Percentiles rank a stretch among this genome's conserved stretches.
Conservation (phyloP, 495 filamentous ascomycete genomes). For the Podospora comata region DNA sequence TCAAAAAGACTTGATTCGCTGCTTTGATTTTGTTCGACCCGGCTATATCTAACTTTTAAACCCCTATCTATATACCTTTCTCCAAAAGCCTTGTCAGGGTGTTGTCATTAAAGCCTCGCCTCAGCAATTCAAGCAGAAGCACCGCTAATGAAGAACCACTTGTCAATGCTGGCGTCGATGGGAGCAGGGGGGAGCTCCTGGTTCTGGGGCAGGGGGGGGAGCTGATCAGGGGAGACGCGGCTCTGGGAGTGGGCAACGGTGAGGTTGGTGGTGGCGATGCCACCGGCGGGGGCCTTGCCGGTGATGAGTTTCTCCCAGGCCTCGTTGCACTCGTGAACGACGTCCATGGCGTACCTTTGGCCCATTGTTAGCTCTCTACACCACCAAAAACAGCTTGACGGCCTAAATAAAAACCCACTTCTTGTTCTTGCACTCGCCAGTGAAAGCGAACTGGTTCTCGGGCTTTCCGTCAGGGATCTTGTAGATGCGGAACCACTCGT, state of each 20-base stretch:
- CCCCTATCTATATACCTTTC: not conserved
- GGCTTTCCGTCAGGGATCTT: slow-evolving; percentile 99
- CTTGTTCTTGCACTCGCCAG: slow-evolving; percentile 99
- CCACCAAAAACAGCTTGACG: too few species aligned
- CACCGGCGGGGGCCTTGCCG: slow-evolving; percentile 74
- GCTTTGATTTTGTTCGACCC: not conserved
- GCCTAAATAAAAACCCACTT: slow-evolving; percentile 52
- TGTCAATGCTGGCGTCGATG: slow-evolving; percentile 96
- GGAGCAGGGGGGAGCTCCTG: slow-evolving; percentile 80
- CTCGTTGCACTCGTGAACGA: slow-evolving; percentile 92
- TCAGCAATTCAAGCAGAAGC: slow-evolving; percentile 66
- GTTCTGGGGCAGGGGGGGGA: slow-evolving; percentile 68
- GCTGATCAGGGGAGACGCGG: slow-evolving; percentile 59
- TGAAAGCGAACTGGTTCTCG: slow-evolving; percentile 99
- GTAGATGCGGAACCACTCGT: slow-evolving; percentile 99
- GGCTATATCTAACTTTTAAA: slow-evolving; percentile 1
- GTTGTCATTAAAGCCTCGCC: not conserved
- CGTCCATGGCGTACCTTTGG: slow-evolving; percentile 79
- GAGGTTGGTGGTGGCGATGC: slow-evolving; percentile 81
- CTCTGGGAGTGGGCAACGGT: slow-evolving; percentile 65
- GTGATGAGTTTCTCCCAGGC: slow-evolving; percentile 95
- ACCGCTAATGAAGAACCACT: slow-evolving; percentile 99
- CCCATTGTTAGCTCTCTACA: slow-evolving; percentile 24
- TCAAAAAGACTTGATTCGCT: slow-evolving; percentile 5
- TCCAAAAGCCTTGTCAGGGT: too few species aligned